phyloP scores from a whole-genome alignment of 1,284 basidiomycete species.

The Cronartium ribicola region DNA sequence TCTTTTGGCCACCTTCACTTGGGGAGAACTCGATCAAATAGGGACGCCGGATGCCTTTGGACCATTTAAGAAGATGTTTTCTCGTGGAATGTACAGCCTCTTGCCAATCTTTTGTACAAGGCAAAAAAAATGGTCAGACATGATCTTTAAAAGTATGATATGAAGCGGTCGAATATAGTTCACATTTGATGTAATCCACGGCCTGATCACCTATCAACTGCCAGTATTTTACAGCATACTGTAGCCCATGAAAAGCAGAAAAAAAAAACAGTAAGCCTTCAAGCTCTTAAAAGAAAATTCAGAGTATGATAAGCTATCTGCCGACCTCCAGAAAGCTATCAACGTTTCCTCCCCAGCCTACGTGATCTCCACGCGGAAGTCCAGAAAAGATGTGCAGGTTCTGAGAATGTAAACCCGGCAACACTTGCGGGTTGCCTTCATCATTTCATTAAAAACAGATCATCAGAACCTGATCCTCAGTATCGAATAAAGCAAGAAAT shows the following conservation, averaged over 20 bases:
- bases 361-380: background rate
- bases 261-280: background rate
- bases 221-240: slow-evolving; percentile 39
- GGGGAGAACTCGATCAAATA: slow-evolving; percentile 21
- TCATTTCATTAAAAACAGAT: background rate
- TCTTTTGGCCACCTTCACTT: slow-evolving; percentile 6
- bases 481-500: background rate
- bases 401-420: slow-evolving; percentile 26
- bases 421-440: slow-evolving; percentile 19
- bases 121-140: background rate
- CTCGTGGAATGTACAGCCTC: slow-evolving; percentile 14
- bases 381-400: slow-evolving; percentile 1
- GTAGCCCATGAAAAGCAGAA: background rate
- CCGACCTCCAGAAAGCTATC: slow-evolving; percentile 30
- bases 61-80: slow-evolving; percentile 32
- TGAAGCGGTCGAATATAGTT: background rate
- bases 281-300: background rate
- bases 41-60: slow-evolving; percentile 16
- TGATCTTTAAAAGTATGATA: background rate
- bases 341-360: slow-evolving; percentile 17
- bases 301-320: background rate
- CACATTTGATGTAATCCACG: slow-evolving; percentile 19
- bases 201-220: slow-evolving; percentile 31
- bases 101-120: slow-evolving; percentile 31
- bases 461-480: background rate